Percentiles rank a stretch among this genome's conserved stretches.
These are phyloP conservation scores for Aspergillus quadricinctus DNA, from an alignment of 2,329 filamentous ascomycete species.

Conservation along the genomic window DNA sequence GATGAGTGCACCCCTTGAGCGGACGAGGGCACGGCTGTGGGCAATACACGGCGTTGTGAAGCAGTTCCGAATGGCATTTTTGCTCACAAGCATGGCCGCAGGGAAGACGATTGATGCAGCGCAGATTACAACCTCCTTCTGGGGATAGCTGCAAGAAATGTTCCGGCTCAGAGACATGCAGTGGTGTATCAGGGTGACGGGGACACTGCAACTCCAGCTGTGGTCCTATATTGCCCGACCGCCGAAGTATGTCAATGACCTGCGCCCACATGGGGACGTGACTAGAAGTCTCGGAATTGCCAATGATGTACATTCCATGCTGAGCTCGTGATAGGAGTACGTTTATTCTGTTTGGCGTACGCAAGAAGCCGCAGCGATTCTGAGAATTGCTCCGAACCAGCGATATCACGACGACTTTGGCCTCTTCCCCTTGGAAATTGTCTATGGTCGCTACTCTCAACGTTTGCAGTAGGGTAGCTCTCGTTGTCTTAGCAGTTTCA, in stretches of 20 bases:
- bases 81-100: constrained; percentile 46
- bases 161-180: constrained; percentile 51
- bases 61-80: constrained; percentile 42
- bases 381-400: constrained; percentile 65
- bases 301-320: constrained; percentile 68
- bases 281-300: constrained; percentile 57
- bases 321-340: constrained; percentile 63
- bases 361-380: constrained; percentile 60
- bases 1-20: constrained; percentile 37
- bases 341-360: constrained; percentile 63
- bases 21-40: constrained; percentile 37
- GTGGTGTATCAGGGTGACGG: constrained; percentile 52
- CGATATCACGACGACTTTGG: constrained; percentile 65
- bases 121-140: constrained; percentile 57
- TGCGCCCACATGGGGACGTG: constrained; percentile 60
- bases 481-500: constrained; percentile 18
- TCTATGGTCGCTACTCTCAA: constrained; percentile 63
- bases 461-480: constrained; percentile 45
- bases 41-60: constrained; percentile 42
- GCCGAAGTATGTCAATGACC: constrained; percentile 52
- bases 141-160: constrained; percentile 55
- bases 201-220: constrained; percentile 55
- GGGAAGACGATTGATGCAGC: constrained; percentile 43
- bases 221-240: constrained; percentile 46
- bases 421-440: constrained; percentile 76